phyloP scores from a whole-genome alignment of 2,329 filamentous ascomycete genomes.

The Fusarium devonianum region DNA sequence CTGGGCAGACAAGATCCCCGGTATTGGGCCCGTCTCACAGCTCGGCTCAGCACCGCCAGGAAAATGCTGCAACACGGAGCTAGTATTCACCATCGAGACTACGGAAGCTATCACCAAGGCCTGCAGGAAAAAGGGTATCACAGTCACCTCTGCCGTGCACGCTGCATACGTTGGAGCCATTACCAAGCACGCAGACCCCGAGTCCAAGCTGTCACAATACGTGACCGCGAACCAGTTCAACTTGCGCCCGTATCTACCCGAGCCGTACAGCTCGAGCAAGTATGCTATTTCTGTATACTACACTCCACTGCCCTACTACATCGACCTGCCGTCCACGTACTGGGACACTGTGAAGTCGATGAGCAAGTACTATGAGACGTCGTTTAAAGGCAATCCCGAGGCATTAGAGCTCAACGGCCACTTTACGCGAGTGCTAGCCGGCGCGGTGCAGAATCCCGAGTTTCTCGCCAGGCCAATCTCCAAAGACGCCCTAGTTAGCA shows the following conservation, averaged over 20 bases:
- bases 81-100: constrained; percentile 1
- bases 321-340: constrained; percentile 7
- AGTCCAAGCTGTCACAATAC: constrained; percentile 26
- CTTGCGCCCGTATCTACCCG: constrained; percentile 37
- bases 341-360: constrained; percentile 8
- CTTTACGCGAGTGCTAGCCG: constrained; percentile 27
- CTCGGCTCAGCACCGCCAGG: constrained; percentile 3
- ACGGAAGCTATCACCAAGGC: too few species aligned
- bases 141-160: too few species aligned
- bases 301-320: constrained; percentile 5
- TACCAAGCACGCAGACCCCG: too few species aligned
- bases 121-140: too few species aligned
- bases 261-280: constrained; percentile 26
- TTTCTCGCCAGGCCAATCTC: constrained; percentile 29
- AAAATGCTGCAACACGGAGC: constrained; percentile 10
- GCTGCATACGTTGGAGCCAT: too few species aligned
- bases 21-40: too few species aligned
- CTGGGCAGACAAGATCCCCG: too few species aligned
- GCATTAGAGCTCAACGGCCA: constrained; percentile 28
- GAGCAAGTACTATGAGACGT: constrained; percentile 14
- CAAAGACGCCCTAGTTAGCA: constrained; percentile 39
- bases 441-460: constrained; percentile 32
- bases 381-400: too few species aligned
- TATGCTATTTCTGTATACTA: constrained; percentile 18
- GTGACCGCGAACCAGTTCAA: constrained; percentile 39